Percentiles rank a stretch among this genome's conserved stretches.
phyloP scores from a whole-genome alignment of 2,329 filamentous ascomycete genomes.

The Parasarocladium wereldwijsianum region DNA sequence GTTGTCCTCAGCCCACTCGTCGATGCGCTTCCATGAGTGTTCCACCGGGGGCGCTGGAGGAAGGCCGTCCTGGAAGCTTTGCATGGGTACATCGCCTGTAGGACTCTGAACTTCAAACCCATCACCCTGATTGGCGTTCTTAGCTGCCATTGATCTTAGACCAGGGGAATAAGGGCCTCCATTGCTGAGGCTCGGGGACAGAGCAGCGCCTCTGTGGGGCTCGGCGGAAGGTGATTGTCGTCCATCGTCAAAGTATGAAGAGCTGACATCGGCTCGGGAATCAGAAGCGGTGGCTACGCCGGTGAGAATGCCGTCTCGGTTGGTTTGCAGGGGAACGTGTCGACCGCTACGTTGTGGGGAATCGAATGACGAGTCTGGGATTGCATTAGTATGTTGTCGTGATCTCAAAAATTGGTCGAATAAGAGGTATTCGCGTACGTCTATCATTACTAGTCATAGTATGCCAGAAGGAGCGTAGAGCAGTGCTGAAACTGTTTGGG shows the following conservation, averaged over 20 bases:
- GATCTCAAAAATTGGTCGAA: slow-evolving; percentile 3
- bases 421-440: slow-evolving; percentile 31
- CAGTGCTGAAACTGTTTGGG: slow-evolving; percentile 35
- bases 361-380: slow-evolving; percentile 74
- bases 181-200: slow-evolving; percentile 34
- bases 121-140: slow-evolving; percentile 46
- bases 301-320: slow-evolving; percentile 67
- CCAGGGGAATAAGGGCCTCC: slow-evolving; percentile 82
- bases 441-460: slow-evolving; percentile 61
- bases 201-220: slow-evolving; percentile 28
- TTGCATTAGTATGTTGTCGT: slow-evolving; percentile 9
- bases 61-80: slow-evolving; percentile 81
- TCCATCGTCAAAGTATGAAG: slow-evolving; percentile 62
- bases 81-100: slow-evolving; percentile 92
- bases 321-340: slow-evolving; percentile 77
- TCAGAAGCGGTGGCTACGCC: slow-evolving; percentile 82
- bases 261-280: slow-evolving; percentile 71
- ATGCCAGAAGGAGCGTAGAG: slow-evolving; percentile 91
- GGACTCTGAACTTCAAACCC: slow-evolving; percentile 56
- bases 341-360: slow-evolving; percentile 83
- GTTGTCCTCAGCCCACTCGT: slow-evolving; percentile 85
- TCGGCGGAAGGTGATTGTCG: slow-evolving; percentile 31
- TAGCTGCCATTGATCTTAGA: slow-evolving; percentile 63
- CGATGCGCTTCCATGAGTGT: slow-evolving; percentile 91
- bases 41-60: slow-evolving; percentile 76